Conservation (phyloP, 805 yeast species). For the Zygosaccharomyces rouxii region DNA sequence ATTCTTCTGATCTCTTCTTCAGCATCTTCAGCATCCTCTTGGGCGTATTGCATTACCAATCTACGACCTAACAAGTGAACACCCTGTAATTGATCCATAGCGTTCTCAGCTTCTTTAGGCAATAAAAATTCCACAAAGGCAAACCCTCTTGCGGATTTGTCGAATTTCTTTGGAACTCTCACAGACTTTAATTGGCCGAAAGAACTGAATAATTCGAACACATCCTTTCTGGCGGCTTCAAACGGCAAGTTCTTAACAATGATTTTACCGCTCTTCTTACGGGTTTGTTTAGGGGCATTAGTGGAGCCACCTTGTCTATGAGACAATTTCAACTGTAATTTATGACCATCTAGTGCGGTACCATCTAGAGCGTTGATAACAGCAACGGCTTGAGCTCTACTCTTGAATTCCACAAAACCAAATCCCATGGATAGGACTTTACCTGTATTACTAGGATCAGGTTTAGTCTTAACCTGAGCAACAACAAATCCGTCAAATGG, state of each 20-base stretch:
- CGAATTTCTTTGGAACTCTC: constrained; percentile 93
- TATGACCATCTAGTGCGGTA: constrained; percentile 80
- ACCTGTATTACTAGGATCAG: constrained; percentile 71
- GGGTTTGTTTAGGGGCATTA: constrained; percentile 33
- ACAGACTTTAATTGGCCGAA: constrained; percentile 94
- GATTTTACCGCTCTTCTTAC: constrained; percentile 60
- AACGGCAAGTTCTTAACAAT: constrained; percentile 96
- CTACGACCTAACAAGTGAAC: constrained; percentile 96
- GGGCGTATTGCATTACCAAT: constrained; percentile 88
- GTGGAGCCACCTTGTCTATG: constrained; percentile 56
- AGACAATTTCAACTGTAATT: constrained; percentile 81
- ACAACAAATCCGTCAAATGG: constrained; percentile 72
- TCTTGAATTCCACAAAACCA: constrained; percentile 88
- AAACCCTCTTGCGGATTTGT: constrained; percentile 92
- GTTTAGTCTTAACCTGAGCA: constrained; percentile 81
- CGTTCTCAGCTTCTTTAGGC: constrained; percentile 86
- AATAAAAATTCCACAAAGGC: constrained; percentile 92
- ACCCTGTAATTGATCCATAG: constrained; percentile 90
- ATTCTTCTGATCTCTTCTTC: constrained; percentile 87
- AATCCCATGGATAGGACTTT: constrained; percentile 90
- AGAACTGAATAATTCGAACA: constrained; percentile 87
- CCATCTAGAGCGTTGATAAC: constrained; percentile 77
- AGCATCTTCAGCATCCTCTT: constrained; percentile 72
- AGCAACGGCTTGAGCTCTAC: constrained; percentile 69
- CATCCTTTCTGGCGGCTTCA: constrained; percentile 89